A percentile compares a stretch with the other conserved stretches of the same genome.
Conservation (phyloP, 2,329 filamentous ascomycete genomes). For the Penicillium sp. region DNA sequence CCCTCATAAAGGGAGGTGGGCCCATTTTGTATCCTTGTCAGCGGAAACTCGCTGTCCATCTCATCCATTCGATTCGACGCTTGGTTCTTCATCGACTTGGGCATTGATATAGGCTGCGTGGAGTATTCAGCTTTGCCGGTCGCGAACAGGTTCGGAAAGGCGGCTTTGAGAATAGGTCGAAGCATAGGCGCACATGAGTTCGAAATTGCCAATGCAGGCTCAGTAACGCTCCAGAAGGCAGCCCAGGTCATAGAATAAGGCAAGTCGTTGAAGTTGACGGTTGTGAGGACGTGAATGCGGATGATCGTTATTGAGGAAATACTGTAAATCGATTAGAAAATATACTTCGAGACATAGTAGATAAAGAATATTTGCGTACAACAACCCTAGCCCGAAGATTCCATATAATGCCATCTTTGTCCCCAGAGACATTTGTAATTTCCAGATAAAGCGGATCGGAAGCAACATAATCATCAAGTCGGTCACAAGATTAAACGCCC, state of each 20-base stretch:
- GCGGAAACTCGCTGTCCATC: conserved; percentile 17
- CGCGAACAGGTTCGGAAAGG: conserved; percentile 16
- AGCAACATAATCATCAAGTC: conserved; percentile 29
- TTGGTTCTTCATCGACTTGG: conserved; percentile 7
- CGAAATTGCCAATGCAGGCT: conserved; percentile 27
- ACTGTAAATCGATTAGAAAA: conserved; percentile 8
- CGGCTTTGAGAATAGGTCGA: conserved; percentile 24
- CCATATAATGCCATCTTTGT: conserved; percentile 26
- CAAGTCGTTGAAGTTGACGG: conserved; percentile 26
- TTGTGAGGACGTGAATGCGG: conserved; percentile 27
- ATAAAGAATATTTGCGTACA: conserved; percentile 19
- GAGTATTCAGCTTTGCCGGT: conserved; percentile 10
- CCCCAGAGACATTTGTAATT: conserved; percentile 26
- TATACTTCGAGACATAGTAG: too few species aligned
- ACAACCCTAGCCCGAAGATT: conserved; percentile 30
- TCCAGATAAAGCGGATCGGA: conserved; percentile 31
- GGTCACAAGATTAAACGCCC: conserved; percentile 29
- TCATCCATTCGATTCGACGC: conserved; percentile 9
- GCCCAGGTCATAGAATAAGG: conserved; percentile 28
- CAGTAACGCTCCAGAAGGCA: conserved; percentile 32
- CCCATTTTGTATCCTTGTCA: conserved; percentile 4
- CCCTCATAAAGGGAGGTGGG: not conserved
- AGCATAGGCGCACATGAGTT: conserved; percentile 32
- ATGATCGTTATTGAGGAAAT: conserved; percentile 31
- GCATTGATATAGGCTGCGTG: not conserved